Percentiles rank a stretch among this genome's conserved stretches.
These are phyloP conservation scores for Sarocladiaceae sp. DNA, from an alignment of 2,329 filamentous ascomycete species.

Conservation along the genomic window DNA sequence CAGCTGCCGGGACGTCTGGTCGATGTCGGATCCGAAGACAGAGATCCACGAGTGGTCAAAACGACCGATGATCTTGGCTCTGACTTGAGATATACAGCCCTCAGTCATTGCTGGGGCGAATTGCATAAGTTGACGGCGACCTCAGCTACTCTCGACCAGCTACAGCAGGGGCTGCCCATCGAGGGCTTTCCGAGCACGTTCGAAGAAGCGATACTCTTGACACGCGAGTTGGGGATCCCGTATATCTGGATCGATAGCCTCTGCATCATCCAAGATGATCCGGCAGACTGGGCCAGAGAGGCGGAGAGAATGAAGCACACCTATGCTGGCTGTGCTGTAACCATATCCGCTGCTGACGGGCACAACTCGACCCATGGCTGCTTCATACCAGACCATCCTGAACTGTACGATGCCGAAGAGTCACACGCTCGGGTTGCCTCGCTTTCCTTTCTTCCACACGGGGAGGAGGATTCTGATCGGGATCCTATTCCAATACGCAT, in stretches of 20 bases:
- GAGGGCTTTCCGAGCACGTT: not conserved
- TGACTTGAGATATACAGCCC: not conserved
- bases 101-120: slow-evolving; percentile 3
- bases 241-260: slow-evolving; percentile 1
- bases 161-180: not conserved
- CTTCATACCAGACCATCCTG: not conserved
- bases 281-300: not conserved
- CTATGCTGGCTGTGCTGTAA: not conserved
- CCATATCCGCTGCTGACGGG: not conserved
- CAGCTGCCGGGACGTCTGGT: not conserved
- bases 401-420: not conserved
- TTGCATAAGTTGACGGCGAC: not conserved
- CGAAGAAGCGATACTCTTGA: not conserved
- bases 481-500: not conserved
- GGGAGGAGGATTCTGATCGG: not conserved
- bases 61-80: not conserved
- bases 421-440: too few relatives aligned
- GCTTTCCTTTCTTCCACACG: not conserved
- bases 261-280: slow-evolving; percentile 1
- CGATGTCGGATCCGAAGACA: not conserved
- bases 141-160: not conserved
- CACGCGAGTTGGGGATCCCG: not conserved
- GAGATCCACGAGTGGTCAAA: not conserved
- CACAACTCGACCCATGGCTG: not conserved
- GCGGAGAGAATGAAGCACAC: not conserved